Percentiles rank a stretch among this genome's conserved stretches.
Evolutionary conservation across 805 yeast genomes (phyloP).

Genomic region (fission yeast (Schizosaccharomyces pombe)): DNA sequence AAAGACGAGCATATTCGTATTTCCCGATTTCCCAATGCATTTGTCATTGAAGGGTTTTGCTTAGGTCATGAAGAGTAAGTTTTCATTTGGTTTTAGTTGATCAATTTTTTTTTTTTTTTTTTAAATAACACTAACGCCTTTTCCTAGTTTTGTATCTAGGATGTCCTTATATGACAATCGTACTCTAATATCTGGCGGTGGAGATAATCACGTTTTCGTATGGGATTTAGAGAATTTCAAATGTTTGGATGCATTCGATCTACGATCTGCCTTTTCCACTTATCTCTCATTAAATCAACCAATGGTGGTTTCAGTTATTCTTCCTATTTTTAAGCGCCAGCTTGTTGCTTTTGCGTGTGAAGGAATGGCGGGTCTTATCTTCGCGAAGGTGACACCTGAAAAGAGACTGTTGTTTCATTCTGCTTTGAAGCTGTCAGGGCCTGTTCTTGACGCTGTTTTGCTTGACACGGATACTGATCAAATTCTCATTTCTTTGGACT

Average conservation of each 20-base stretch:
- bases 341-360: not conserved
- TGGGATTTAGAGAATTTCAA: constrained; percentile 37
- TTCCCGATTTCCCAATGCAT: constrained; percentile 55
- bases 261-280: not conserved
- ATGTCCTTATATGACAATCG: constrained; percentile 29
- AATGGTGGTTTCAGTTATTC: not conserved
- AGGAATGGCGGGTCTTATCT: not conserved
- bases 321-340: not conserved
- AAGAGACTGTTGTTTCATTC: not conserved
- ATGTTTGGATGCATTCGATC: not conserved
- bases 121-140: not conserved
- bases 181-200: constrained; percentile 65
- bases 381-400: not conserved
- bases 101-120: not conserved
- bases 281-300: not conserved
- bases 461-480: not conserved
- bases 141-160: constrained; percentile 27
- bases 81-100: not conserved
- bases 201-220: constrained; percentile 46
- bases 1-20: constrained; percentile 90
- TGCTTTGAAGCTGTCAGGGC: not conserved
- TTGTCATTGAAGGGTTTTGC: constrained; percentile 55
- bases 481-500: not conserved
- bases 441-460: not conserved
- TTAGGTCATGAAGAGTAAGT: constrained; percentile 65